Evolutionary conservation across 192 early-diverging fungal genomes (phyloP).

Genomic region (Umbelopsis ramanniana): DNA sequence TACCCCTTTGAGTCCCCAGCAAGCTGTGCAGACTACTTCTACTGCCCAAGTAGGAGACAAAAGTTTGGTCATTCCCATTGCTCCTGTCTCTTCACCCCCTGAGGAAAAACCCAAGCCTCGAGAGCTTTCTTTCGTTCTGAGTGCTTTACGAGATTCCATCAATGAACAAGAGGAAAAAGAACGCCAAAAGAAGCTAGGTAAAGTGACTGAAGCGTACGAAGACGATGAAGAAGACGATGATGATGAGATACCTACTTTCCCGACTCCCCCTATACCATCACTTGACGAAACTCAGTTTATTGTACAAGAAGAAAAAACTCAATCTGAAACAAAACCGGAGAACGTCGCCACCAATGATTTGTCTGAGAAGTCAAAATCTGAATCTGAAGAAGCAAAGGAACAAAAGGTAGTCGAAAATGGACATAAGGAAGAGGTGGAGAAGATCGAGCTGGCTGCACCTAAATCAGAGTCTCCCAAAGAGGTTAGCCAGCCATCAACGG

Average conservation of each 20-base stretch:
- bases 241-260: neutral
- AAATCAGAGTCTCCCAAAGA: neutral
- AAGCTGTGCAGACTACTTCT: neutral
- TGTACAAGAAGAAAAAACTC: neutral
- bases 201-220: neutral
- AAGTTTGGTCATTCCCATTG: neutral
- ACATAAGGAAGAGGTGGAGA: neutral
- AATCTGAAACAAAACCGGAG: constrained; percentile 18
- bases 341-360: neutral
- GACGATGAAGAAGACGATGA: constrained; percentile 2
- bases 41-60: neutral
- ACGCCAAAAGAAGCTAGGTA: constrained; percentile 17
- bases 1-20: constrained; percentile 1
- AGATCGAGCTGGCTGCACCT: neutral
- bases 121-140: constrained; percentile 9
- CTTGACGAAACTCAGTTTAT: constrained; percentile 15
- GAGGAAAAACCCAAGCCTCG: constrained; percentile 8
- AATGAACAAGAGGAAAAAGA: constrained; percentile 20
- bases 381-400: neutral
- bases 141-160: constrained; percentile 12
- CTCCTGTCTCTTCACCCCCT: neutral
- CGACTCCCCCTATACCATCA: constrained; percentile 3
- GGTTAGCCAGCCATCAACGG: neutral
- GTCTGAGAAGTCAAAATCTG: neutral
- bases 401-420: neutral